Conservation (phyloP, 768 basidiomycete genomes). For the Agaricus blazei region DNA sequence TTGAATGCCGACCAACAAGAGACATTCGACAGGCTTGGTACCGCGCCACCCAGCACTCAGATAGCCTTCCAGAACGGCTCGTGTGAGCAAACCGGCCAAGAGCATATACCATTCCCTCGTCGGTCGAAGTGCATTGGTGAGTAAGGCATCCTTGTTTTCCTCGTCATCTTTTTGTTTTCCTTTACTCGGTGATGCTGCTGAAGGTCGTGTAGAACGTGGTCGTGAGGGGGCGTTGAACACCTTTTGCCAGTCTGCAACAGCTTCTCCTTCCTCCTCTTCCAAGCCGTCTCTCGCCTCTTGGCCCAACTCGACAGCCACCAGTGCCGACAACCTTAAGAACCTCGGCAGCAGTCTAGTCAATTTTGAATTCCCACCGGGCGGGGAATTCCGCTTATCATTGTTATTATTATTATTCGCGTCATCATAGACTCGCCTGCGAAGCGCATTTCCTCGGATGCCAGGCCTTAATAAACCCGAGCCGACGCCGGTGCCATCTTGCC, state of each 20-base stretch:
- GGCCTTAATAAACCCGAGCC: slow-evolving; percentile 64
- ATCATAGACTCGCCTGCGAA: slow-evolving; percentile 43
- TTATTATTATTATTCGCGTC: slow-evolving; percentile 17
- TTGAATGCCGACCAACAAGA: slow-evolving; percentile 64
- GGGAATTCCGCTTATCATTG: slow-evolving; percentile 24
- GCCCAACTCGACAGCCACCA: slow-evolving; percentile 74
- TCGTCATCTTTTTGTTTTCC: slow-evolving; percentile 2
- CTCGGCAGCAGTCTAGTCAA: slow-evolving; percentile 61
- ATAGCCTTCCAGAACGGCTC: slow-evolving; percentile 85
- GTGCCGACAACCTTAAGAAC: slow-evolving; percentile 73
- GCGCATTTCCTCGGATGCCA: slow-evolving; percentile 48
- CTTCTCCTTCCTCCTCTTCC: too few species aligned
- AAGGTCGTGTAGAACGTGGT: neutral
- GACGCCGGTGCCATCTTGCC: slow-evolving; percentile 71
- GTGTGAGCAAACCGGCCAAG: slow-evolving; percentile 68
- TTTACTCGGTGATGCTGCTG: neutral
- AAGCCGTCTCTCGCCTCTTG: slow-evolving; percentile 50
- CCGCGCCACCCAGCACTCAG: slow-evolving; percentile 79
- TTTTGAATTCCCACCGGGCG: slow-evolving; percentile 50
- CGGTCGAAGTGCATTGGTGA: slow-evolving; percentile 54
- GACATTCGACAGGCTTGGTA: slow-evolving; percentile 58
- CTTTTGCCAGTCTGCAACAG: slow-evolving; percentile 2
- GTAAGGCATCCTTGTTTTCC: slow-evolving; percentile 22
- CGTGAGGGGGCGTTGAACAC: neutral
- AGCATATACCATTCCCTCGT: slow-evolving; percentile 81